Evolutionary conservation across 257 asterid species (phyloP).

Genomic region (Lantana camara): DNA sequence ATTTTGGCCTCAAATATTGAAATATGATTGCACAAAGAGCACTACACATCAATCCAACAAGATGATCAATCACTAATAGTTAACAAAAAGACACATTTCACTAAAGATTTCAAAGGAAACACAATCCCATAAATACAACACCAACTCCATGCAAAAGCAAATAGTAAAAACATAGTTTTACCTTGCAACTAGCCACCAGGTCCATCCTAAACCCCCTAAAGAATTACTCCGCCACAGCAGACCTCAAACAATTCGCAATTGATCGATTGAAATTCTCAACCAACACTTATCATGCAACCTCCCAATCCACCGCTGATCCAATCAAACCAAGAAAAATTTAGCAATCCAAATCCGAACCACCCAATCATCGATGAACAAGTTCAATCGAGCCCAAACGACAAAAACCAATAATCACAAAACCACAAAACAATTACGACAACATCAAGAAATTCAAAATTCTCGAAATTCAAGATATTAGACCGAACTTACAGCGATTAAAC

Average conservation of each 20-base stretch:
- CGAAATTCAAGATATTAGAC: background rate
- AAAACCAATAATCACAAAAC: background rate
- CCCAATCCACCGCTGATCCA: conserved; percentile 46
- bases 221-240: conserved; percentile 35
- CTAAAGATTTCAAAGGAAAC: background rate
- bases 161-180: conserved; percentile 24
- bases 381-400: conserved; percentile 18
- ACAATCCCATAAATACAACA: conserved; percentile 13
- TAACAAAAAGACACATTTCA: background rate
- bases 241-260: conserved; percentile 32
- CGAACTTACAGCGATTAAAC: conserved; percentile 13
- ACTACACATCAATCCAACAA: background rate
- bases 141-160: conserved; percentile 7
- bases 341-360: conserved; percentile 18
- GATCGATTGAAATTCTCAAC: conserved; percentile 30
- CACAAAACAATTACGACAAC: background rate
- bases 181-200: conserved; percentile 84
- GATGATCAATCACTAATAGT: conserved; percentile 13
- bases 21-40: background rate
- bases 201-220: conserved; percentile 57
- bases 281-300: conserved; percentile 34
- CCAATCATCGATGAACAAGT: conserved; percentile 25
- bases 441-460: background rate
- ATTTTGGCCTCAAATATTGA: conserved; percentile 2
- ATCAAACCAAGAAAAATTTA: conserved; percentile 27